Base-by-base conservation (phyloP, 768 basidiomycete genomes). In the Porphyrellus cyaneotinctus region DNA sequence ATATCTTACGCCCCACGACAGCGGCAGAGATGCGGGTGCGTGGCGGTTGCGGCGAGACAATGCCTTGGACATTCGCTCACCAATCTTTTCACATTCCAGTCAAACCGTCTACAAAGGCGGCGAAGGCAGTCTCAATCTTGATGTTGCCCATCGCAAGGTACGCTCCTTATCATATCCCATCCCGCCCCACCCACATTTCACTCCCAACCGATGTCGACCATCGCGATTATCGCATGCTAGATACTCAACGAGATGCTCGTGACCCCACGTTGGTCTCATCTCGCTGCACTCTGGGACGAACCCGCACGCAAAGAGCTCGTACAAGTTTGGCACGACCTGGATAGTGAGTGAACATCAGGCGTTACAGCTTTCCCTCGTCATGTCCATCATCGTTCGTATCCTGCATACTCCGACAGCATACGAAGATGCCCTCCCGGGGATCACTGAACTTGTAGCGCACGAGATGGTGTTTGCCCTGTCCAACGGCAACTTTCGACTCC, bases 401-500 rank as follows among this genome's bases (percentile, higher is more conserved):
- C 28, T 31, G 7, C 31, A 35, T n/a, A 14, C 4, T 30, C 14
- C n/a, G 14, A 14, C 36, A 84, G 85, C 75, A 4, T 87, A 84
- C 80, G 73, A 78, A 4, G 85, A 87, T 58, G 60, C 77, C 6
- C 55, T 73, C 4, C 67, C 74, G 0, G 81, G 81, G 0, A 69
- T 87, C 14, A 58, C 74, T 39, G 70, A 69, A 5, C 64, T 87
- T 45, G 82, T 81, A 70, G 74, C 80, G 43, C 62, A 76, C 7
- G 63, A 64, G 0, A 73, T 84, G 44, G 75, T 85, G 12, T 74
- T 74, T 2, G 73, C 79, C 4, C 68, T 87, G 0, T 85, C 84
- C 0, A 87, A 87, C 53, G 85, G 84, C 10, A 87, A 81, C 58
- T 72, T 84, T 36, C 71, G 79, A 17, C 68, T 85, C 6, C 72